A percentile compares a stretch with the other conserved stretches of the same genome.
These are phyloP conservation scores for Otatea glauca DNA, from an alignment of 176 grass and related monocot genomes.

Conservation along the genomic window DNA sequence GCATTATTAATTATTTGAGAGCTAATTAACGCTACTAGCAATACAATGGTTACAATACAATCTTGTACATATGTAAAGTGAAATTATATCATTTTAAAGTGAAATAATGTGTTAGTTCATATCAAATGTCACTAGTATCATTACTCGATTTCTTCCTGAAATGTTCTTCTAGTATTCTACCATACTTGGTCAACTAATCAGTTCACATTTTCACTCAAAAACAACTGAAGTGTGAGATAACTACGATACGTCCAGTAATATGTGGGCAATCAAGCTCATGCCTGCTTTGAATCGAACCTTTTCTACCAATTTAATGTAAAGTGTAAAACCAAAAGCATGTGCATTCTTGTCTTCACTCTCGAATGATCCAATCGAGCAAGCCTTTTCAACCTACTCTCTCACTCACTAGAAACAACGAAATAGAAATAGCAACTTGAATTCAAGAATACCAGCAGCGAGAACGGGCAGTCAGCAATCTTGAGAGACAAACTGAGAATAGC, in stretches of 20 bases:
- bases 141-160: background rate
- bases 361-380: background rate
- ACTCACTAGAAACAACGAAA: background rate
- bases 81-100: background rate
- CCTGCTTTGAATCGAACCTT: background rate
- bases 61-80: background rate
- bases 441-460: background rate
- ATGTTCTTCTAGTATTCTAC: background rate
- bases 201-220: background rate
- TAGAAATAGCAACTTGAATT: background rate
- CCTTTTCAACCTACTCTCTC: background rate
- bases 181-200: background rate
- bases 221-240: background rate
- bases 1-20: background rate
- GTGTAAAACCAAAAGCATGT: background rate
- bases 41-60: background rate
- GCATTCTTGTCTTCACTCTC: background rate
- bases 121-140: constrained; percentile 11
- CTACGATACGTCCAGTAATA: background rate
- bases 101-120: background rate
- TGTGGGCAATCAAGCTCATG: background rate
- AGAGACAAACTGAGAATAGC: background rate
- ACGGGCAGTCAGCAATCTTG: background rate
- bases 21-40: background rate
- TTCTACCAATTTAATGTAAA: constrained; percentile 12